A percentile compares a stretch with the other conserved stretches of the same genome.
Conservation (phyloP, 2,329 filamentous ascomycete genomes). For the Verticillium klebahnii region DNA sequence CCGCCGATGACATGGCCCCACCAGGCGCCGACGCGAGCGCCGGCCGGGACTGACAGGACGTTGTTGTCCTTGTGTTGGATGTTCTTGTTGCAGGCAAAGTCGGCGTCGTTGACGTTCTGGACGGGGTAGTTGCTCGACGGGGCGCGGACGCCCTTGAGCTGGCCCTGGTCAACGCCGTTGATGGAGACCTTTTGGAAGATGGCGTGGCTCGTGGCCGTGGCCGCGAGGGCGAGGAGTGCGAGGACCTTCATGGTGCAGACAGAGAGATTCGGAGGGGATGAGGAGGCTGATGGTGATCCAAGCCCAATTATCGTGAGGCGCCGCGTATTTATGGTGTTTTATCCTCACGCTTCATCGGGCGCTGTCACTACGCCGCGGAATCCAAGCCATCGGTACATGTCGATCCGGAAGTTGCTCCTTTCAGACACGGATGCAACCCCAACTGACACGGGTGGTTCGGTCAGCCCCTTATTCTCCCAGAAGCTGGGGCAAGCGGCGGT, state of each 20-base stretch:
- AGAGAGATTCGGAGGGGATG: not conserved
- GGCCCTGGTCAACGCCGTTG: constrained; percentile 43
- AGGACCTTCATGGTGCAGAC: constrained; percentile 11
- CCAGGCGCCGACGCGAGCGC: constrained; percentile 41
- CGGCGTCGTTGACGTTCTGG: constrained; percentile 37
- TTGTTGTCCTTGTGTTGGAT: constrained; percentile 27
- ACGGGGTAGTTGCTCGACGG: constrained; percentile 46
- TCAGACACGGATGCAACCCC: not conserved
- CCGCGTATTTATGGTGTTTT: not conserved
- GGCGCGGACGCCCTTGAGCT: constrained; percentile 43
- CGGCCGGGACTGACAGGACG: constrained; percentile 40
- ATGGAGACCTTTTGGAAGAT: constrained; percentile 41
- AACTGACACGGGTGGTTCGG: not conserved
- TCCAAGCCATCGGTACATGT: not conserved
- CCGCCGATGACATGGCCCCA: constrained; percentile 49
- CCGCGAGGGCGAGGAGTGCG: constrained; percentile 12
- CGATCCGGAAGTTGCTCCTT: constrained; percentile 2
- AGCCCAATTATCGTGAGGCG: not conserved
- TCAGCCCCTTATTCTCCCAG: not conserved
- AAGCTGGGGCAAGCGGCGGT: not conserved
- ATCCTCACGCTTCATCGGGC: not conserved
- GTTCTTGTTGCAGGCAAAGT: constrained; percentile 42
- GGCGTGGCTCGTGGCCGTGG: constrained; percentile 30
- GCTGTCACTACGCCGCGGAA: not conserved
- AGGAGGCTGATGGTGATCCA: not conserved